These are phyloP conservation scores for Phoma sp. DNA, from an alignment of 2,329 filamentous ascomycete genomes.

Conservation along the genomic window DNA sequence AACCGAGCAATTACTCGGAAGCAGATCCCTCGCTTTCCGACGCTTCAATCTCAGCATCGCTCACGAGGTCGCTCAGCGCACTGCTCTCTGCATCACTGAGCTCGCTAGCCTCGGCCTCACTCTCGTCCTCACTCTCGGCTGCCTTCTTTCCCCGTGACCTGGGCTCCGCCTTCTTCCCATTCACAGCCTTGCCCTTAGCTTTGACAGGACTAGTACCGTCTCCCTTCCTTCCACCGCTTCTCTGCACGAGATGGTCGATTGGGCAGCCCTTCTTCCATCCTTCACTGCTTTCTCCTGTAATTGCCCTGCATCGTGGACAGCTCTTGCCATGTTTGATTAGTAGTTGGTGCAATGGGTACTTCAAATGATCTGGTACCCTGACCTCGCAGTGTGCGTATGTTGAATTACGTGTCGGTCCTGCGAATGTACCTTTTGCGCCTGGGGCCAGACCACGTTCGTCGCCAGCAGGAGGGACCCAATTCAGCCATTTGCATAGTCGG, in stretches of 20 bases:
- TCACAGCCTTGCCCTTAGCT: constrained; percentile 16
- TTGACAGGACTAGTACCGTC: constrained; percentile 17
- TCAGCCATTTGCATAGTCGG: constrained; percentile 65
- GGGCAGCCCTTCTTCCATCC: constrained; percentile 69
- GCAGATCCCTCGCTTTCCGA: constrained; percentile 3
- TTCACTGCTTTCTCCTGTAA: constrained; percentile 64
- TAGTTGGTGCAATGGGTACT: constrained; percentile 67
- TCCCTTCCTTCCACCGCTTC: constrained; percentile 62
- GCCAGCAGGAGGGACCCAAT: constrained; percentile 62
- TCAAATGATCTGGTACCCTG: constrained; percentile 65
- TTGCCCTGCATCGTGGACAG: constrained; percentile 65
- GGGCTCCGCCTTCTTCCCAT: constrained; percentile 20
- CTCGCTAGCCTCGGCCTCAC: constrained; percentile 34
- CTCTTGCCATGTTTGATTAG: constrained; percentile 67
- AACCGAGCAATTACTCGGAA: background rate
- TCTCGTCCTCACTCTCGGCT: constrained; percentile 31
- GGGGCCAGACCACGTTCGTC: constrained; percentile 40
- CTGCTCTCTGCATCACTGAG: constrained; percentile 35
- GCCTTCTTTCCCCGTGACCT: constrained; percentile 19
- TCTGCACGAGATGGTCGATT: constrained; percentile 66
- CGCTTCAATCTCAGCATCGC: constrained; percentile 6
- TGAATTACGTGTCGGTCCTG: constrained; percentile 56
- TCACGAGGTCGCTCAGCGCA: constrained; percentile 13
- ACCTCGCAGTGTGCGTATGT: constrained; percentile 67
- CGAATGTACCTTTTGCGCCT: constrained; percentile 49